Percentiles rank a stretch among this genome's conserved stretches.
These are phyloP conservation scores for Xerocomus spinulosus DNA, from an alignment of 768 basidiomycete genomes.

Conservation along the genomic window DNA sequence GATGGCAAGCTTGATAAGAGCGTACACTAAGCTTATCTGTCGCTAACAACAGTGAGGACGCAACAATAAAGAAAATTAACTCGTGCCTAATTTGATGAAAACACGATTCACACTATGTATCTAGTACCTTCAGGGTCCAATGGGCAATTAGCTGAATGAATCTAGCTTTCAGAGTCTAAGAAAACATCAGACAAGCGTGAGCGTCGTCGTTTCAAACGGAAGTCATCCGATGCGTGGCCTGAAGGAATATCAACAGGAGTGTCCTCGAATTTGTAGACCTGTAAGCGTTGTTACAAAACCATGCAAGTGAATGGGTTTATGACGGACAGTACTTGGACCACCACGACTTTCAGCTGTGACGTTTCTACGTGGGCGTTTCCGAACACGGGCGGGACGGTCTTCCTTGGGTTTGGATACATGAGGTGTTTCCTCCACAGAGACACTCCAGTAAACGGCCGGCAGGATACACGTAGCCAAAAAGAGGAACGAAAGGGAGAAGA, in stretches of 20 bases:
- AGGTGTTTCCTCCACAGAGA: constrained; percentile 13
- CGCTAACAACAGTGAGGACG: constrained; percentile 7
- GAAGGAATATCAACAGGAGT: constrained; percentile 29
- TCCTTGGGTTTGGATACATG: constrained; percentile 13
- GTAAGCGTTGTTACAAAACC: constrained; percentile 8
- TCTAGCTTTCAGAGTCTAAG: constrained; percentile 29
- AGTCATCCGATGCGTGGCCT: constrained; percentile 22
- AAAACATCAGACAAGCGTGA: constrained; percentile 36
- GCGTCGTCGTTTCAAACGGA: constrained; percentile 42
- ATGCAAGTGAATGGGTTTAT: neutral
- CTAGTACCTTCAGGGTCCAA: constrained; percentile 9
- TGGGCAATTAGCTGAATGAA: constrained; percentile 2
- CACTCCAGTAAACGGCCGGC: constrained; percentile 37
- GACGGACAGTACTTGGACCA: constrained; percentile 24
- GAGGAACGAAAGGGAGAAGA: constrained; percentile 44
- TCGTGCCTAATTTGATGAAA: constrained; percentile 20
- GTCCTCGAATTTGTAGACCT: constrained; percentile 28
- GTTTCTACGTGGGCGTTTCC: constrained; percentile 28
- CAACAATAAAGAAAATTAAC: constrained; percentile 22
- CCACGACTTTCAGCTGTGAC: constrained; percentile 17
- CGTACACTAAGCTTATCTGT: constrained; percentile 2
- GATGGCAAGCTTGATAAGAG: no score
- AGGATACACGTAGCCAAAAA: constrained; percentile 50
- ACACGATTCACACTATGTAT: constrained; percentile 14
- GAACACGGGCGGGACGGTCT: constrained; percentile 19